Conservation (phyloP, 2,329 filamentous ascomycete species). For the Didymella keratinophila region DNA sequence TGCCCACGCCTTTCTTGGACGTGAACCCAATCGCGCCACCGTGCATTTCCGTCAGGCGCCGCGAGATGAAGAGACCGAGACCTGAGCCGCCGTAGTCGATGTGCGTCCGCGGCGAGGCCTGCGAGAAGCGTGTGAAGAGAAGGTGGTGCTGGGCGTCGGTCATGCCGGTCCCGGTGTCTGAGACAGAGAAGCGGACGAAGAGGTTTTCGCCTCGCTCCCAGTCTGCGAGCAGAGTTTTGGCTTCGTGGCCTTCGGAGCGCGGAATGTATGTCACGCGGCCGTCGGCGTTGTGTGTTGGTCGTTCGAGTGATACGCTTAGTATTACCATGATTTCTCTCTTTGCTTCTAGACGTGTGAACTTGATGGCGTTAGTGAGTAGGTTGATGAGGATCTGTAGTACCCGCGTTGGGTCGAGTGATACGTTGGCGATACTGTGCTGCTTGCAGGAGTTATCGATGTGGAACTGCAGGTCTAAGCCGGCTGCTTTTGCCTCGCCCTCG, state of each 20-base stretch:
- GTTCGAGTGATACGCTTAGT: conserved; percentile 41
- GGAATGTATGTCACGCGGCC: conserved; percentile 28
- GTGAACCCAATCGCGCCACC: conserved; percentile 43
- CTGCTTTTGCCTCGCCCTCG: conserved; percentile 43
- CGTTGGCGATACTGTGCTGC: conserved; percentile 43
- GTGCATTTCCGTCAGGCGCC: conserved; percentile 42
- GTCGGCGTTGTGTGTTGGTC: conserved; percentile 44
- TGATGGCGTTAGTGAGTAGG: conserved; percentile 56
- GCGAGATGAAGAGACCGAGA: conserved; percentile 45
- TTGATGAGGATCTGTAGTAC: conserved; percentile 52
- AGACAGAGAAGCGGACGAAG: conserved; percentile 49
- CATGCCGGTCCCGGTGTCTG: conserved; percentile 53
- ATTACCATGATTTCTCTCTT: conserved; percentile 45
- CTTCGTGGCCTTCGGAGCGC: conserved; percentile 20
- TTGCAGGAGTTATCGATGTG: conserved; percentile 49
- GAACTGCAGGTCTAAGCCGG: conserved; percentile 39
- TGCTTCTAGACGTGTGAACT: conserved; percentile 52
- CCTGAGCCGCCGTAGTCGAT: conserved; percentile 50
- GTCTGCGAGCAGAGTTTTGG: conserved; percentile 35
- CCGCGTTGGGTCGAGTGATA: conserved; percentile 54
- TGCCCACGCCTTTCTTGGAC: conserved; percentile 34
- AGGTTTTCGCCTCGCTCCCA: conserved; percentile 46
- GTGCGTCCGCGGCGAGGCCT: conserved; percentile 45
- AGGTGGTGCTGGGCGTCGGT: conserved; percentile 45
- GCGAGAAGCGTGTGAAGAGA: conserved; percentile 45